phyloP scores from a whole-genome alignment of 257 asterid species.

The Solanum virginianum region DNA sequence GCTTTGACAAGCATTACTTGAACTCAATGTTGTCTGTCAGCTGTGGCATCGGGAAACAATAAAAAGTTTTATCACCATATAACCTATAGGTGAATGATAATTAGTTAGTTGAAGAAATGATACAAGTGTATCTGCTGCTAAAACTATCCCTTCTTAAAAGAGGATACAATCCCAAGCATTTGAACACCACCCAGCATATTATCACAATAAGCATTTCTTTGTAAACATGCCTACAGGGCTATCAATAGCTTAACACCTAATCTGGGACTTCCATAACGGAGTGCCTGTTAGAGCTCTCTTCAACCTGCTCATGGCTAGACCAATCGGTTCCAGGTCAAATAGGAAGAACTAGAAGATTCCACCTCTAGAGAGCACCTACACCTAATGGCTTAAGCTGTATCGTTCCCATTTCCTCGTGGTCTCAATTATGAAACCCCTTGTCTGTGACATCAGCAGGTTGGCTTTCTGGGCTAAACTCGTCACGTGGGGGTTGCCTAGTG shows the following conservation, averaged over 20 bases:
- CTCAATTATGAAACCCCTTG: background rate
- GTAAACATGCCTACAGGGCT: background rate
- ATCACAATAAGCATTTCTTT: background rate
- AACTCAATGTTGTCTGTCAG: background rate
- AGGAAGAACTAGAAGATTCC: no score
- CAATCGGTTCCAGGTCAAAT: no score
- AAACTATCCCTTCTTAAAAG: background rate
- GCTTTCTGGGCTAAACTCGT: background rate
- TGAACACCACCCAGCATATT: background rate
- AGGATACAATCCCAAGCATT: background rate
- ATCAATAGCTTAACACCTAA: background rate
- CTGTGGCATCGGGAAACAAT: background rate
- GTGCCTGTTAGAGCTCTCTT: no score
- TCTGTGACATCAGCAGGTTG: background rate
- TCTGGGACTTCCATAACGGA: background rate
- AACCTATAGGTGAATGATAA: background rate
- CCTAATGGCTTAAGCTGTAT: no score
- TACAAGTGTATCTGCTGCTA: background rate
- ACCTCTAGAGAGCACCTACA: no score
- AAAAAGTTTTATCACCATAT: background rate
- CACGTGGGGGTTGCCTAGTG: background rate
- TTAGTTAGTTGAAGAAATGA: background rate
- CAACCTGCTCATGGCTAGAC: no score
- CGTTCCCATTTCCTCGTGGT: no score
- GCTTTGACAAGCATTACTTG: background rate